Evolutionary conservation across 2,329 filamentous ascomycete species (phyloP), one percentile per base, ranked within the genome.

Genomic region (Alternaria alternata): DNA sequence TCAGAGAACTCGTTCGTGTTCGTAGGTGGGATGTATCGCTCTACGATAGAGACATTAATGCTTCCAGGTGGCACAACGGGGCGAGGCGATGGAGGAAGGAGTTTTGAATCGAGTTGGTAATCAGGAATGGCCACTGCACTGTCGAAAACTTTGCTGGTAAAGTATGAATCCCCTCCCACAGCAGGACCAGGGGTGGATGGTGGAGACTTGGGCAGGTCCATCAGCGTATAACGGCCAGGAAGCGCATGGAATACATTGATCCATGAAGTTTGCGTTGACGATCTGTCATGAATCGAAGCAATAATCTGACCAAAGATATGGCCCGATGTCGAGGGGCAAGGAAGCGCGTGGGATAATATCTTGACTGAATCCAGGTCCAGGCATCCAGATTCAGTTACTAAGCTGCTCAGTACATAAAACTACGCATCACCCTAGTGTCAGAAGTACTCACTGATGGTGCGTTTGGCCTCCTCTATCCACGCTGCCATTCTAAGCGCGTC

Each of bases 221-320:
- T 82, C 36, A 89, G 81, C 56, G 84, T 88, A 76, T 88, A 89
- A 53, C 85, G 84, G 41, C 86, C 85, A 9, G 86, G 87, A 1
- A 89, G 85, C 1, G 87, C 87, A 69, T 89, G 87, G 54, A 87
- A 88, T 51, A 89, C 84, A 60, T 88, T 88, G 75, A 89, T 88
- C 79, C 87, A 89, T 3, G 83, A 83, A 0, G 83, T 86, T 14
- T 83, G 81, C 49, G 80, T 82, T 24, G 83, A 80, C 12, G 85
- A 82, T 22, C 81, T 80, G 38, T 82, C 78, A 70, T 88, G 86
- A 1, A 89, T 82, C 4, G 82, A 80, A 57, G 83, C 80, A 55
- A 89, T 84, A 30, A 89, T 79, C 18, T 80, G 79, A 26, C 81
- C 81, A 66, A 88, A 89, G 26, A 87, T 80, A 61, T 85, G 81